Conservation (phyloP, 805 yeast species). For the Kazachstania africana region DNA sequence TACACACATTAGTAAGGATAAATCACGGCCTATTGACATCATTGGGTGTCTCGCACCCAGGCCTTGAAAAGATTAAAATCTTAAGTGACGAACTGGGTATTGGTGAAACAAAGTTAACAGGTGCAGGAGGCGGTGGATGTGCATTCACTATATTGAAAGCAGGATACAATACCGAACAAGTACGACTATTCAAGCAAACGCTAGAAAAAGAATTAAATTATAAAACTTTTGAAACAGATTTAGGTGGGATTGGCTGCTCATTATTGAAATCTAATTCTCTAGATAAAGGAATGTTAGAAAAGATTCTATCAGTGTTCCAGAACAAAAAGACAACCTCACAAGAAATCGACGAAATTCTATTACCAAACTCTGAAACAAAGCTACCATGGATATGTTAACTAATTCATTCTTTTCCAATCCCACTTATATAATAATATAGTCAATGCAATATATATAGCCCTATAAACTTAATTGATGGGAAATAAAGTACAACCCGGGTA, state of each 20-base stretch:
- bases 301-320: background rate
- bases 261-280: conserved; percentile 4
- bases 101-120: conserved; percentile 90
- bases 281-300: too few relatives aligned
- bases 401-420: too few relatives aligned
- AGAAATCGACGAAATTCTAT: background rate
- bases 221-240: conserved; percentile 63
- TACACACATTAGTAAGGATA: conserved; percentile 56
- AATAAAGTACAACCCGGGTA: too few relatives aligned
- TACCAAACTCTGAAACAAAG: too few relatives aligned
- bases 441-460: too few relatives aligned
- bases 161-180: conserved; percentile 29
- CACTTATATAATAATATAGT: too few relatives aligned
- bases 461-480: too few relatives aligned
- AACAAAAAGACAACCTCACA: background rate
- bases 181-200: conserved; percentile 24
- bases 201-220: conserved; percentile 38
- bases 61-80: conserved; percentile 63
- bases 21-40: conserved; percentile 84
- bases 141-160: conserved; percentile 68
- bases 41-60: conserved; percentile 86
- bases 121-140: conserved; percentile 99
- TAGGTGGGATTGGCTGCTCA: conserved; percentile 85
- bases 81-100: conserved; percentile 50
- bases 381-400: too few relatives aligned